Base-by-base conservation (phyloP, 129 eudicot genomes). In the Lonicera japonica region DNA sequence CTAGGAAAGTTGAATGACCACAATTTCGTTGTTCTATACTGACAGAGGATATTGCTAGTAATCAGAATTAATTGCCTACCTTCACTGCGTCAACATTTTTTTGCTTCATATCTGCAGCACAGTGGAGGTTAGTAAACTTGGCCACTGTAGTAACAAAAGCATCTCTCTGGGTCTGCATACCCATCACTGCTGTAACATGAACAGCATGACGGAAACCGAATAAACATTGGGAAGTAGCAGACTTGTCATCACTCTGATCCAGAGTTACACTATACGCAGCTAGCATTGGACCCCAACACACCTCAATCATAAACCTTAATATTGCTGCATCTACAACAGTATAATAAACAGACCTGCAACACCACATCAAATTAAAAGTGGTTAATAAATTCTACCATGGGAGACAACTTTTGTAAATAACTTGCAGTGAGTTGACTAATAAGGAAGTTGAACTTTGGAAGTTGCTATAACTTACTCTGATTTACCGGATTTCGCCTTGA, bases 91-190 rank as follows among this genome's bases (percentile, higher is more conserved):
- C 96, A 47, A 92, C 88, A 68, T 92, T 92, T 70, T 92, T 92
- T 74, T 92, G 98, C 69, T 87, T 92, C 88, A 92, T 92, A 78
- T 92, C 98, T 61, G 96, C 98, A 54, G 98, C 98, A 50, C 96
- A 87, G 66, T 92, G 98, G 71, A 92, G 95, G 79, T 92, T 74
- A 20, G 98, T 92, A 56, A 92, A 92, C 69, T 92, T 92, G 58
- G 98, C 98, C 58, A 92, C 82, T n/a, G 95, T 77, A 38, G 98
- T 92, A 60, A 92, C 98, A 71, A 92, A 87, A 36, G 98, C 98
- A 74, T 92, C 98, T 75, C 96, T 80, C 72, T 92, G 98, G 53
- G 98, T 92, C 76, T 92, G 98, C 98, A 92, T 84, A 53, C 98
- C 95, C 87, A 92, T 75, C 46, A 92, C 87, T 54, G 98, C 95